A percentile compares a stretch with the other conserved stretches of the same genome.
Evolutionary conservation across 108 stramenopile genomes (phyloP).

Genomic region (Mediolabrus comicus): DNA sequence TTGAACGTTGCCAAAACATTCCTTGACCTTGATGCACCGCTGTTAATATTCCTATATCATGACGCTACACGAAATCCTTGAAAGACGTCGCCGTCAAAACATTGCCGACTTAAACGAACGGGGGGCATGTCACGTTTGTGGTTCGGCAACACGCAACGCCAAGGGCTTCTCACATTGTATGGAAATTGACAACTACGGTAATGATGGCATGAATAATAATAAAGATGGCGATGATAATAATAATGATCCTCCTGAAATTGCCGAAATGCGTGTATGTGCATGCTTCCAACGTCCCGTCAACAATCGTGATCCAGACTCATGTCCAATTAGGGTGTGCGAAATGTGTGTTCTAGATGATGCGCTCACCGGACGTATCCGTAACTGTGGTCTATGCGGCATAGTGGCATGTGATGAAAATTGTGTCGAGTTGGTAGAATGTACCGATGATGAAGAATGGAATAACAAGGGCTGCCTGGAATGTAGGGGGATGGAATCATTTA

Average conservation of each 20-base stretch:
- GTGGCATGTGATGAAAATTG: constrained; percentile 43
- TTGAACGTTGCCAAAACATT: too few relatives aligned
- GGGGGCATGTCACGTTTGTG: neutral
- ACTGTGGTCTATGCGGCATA: constrained; percentile 33
- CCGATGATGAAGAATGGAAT: constrained; percentile 22
- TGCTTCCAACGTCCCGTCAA: neutral
- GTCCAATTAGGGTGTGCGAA: neutral
- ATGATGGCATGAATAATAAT: too few relatives aligned
- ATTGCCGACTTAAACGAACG: neutral
- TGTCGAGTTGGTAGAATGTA: constrained; percentile 30
- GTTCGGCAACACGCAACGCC: neutral
- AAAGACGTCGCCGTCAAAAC: neutral
- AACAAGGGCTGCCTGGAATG: constrained; percentile 27
- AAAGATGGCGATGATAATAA: neutral
- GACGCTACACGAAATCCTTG: neutral
- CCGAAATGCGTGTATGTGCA: neutral
- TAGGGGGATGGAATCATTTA: neutral
- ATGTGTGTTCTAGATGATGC: neutral
- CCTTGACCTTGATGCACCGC: too few relatives aligned
- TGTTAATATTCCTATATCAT: neutral
- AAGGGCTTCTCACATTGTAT: neutral
- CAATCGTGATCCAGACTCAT: neutral
- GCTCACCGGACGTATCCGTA: constrained; percentile 17
- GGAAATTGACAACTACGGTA: neutral
- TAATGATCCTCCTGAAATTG: neutral